These are phyloP conservation scores for Angomonas deanei DNA, from an alignment of 208 protist species.

Conservation along the genomic window DNA sequence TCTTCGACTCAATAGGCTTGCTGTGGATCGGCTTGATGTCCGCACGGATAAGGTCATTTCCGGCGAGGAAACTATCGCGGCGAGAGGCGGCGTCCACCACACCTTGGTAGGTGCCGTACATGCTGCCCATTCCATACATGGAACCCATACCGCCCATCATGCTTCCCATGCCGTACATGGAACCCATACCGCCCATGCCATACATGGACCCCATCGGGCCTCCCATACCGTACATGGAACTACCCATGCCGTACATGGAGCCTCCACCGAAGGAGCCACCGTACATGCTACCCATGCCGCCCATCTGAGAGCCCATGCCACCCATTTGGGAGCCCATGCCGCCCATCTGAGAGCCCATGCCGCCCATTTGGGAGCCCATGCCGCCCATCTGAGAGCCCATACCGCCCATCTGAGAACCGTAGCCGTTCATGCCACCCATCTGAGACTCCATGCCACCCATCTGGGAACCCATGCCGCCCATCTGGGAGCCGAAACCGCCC, in stretches of 20 bases:
- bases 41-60: slow-evolving; percentile 57
- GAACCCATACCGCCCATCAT: slow-evolving; percentile 28
- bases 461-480: slow-evolving; percentile 1
- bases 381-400: slow-evolving; percentile 18
- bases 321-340: slow-evolving; percentile 11
- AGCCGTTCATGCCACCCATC: slow-evolving; percentile 18
- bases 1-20: slow-evolving; percentile 11
- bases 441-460: slow-evolving; percentile 18
- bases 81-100: slow-evolving; percentile 55
- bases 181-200: slow-evolving; percentile 18
- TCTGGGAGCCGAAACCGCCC: slow-evolving; percentile 1
- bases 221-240: slow-evolving; percentile 15
- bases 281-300: slow-evolving; percentile 22
- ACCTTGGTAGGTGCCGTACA: slow-evolving; percentile 44
- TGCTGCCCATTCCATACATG: slow-evolving; percentile 40
- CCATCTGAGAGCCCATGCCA: slow-evolving; percentile 1
- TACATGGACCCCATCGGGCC: slow-evolving; percentile 29
- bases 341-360: slow-evolving; percentile 16
- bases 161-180: slow-evolving; percentile 35
- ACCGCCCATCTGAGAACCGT: slow-evolving; percentile 13
- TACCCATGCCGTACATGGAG: slow-evolving; percentile 19
- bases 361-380: slow-evolving; percentile 19
- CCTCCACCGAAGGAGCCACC: slow-evolving; percentile 5
- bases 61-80: slow-evolving; percentile 51
- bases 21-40: slow-evolving; percentile 37